Percentiles rank a stretch among this genome's conserved stretches.
phyloP scores from a whole-genome alignment of 2,329 filamentous ascomycete genomes.

The Pestalotiopsis sp. region DNA sequence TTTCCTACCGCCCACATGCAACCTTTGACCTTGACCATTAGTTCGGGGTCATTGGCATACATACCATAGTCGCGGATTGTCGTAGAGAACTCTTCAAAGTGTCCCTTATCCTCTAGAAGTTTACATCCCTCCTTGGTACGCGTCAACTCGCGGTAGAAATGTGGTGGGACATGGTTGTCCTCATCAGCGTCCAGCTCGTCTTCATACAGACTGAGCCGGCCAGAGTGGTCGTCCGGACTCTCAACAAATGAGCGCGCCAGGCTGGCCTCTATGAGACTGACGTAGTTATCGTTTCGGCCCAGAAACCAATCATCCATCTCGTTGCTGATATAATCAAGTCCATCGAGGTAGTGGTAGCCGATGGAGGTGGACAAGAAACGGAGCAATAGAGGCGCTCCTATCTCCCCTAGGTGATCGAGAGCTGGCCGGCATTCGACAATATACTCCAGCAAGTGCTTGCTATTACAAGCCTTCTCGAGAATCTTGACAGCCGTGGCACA shows the following conservation, averaged over 20 bases:
- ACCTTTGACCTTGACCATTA: constrained; percentile 91
- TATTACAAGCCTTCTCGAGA: constrained; percentile 94
- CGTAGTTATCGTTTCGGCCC: constrained; percentile 95
- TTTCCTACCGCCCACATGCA: constrained; percentile 98
- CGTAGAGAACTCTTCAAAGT: constrained; percentile 90
- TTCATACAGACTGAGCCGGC: constrained; percentile 61
- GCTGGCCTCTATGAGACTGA: constrained; percentile 92
- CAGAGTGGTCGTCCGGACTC: constrained; percentile 59
- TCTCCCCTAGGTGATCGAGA: constrained; percentile 93
- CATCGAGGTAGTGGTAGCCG: constrained; percentile 96
- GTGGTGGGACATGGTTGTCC: constrained; percentile 79
- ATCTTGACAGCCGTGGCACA: constrained; percentile 97
- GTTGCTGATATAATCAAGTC: constrained; percentile 96
- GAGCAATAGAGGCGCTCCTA: constrained; percentile 88
- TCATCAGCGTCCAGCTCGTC: constrained; percentile 57
- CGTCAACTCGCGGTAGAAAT: constrained; percentile 95
- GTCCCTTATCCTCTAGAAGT: constrained; percentile 86
- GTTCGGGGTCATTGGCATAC: constrained; percentile 82
- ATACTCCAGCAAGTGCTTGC: constrained; percentile 87
- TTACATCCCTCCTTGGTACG: constrained; percentile 91
- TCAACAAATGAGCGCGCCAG: constrained; percentile 83
- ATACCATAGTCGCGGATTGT: constrained; percentile 88
- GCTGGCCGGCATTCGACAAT: constrained; percentile 96
- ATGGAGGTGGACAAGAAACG: constrained; percentile 95
- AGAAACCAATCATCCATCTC: constrained; percentile 99